A percentile compares a stretch with the other conserved stretches of the same genome.
Conservation (phyloP, 2,329 filamentous ascomycete genomes). For the Nothophoma quercina region DNA sequence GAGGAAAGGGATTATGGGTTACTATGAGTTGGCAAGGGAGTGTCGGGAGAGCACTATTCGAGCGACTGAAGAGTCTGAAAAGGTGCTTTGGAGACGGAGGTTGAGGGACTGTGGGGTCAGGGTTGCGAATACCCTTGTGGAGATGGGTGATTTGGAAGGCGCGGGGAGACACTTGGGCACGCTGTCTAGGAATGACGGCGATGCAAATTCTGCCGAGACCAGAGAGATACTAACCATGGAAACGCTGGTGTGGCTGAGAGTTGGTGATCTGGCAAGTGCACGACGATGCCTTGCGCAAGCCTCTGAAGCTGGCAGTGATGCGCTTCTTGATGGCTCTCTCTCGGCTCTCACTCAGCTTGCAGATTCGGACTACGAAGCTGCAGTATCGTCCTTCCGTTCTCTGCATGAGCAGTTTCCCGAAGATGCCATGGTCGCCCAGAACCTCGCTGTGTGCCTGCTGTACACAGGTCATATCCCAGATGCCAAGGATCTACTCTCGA, state of each 20-base stretch:
- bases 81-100: slow-evolving; percentile 73
- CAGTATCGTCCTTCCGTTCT: slow-evolving; percentile 67
- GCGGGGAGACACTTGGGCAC: slow-evolving; percentile 76
- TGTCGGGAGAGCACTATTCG: slow-evolving; percentile 67
- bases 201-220: slow-evolving; percentile 30
- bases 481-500: slow-evolving; percentile 72
- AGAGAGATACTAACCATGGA: slow-evolving; percentile 51
- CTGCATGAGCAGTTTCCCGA: slow-evolving; percentile 57
- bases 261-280: slow-evolving; percentile 79
- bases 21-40: slow-evolving; percentile 86
- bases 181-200: slow-evolving; percentile 48
- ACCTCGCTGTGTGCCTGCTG: slow-evolving; percentile 82
- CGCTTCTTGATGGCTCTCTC: slow-evolving; percentile 56
- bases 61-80: slow-evolving; percentile 58
- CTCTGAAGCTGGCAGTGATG: slow-evolving; percentile 32
- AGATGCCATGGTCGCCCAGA: slow-evolving; percentile 79
- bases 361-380: slow-evolving; percentile 73
- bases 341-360: slow-evolving; percentile 78
- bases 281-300: slow-evolving; percentile 58
- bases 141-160: slow-evolving; percentile 87
- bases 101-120: slow-evolving; percentile 76
- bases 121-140: slow-evolving; percentile 71
- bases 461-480: slow-evolving; percentile 75
- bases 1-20: slow-evolving; percentile 83
- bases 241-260: slow-evolving; percentile 75